Percentiles rank a stretch among this genome's conserved stretches.
Evolutionary conservation across 176 grass and related monocot genomes (phyloP).

Genomic region (Eleusine coracana): DNA sequence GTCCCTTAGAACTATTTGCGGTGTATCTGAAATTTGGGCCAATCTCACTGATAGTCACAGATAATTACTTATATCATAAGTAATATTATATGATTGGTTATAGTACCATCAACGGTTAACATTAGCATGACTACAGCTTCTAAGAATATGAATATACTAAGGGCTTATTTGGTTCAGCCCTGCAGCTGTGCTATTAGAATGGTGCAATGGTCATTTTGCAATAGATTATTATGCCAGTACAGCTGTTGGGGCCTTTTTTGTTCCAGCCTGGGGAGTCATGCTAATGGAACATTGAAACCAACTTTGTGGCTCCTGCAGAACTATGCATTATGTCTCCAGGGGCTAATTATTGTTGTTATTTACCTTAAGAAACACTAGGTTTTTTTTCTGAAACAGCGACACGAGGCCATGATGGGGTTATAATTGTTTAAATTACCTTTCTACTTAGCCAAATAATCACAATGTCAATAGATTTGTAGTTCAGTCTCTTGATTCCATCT

Average conservation of each 20-base stretch:
- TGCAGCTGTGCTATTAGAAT: too few relatives aligned
- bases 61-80: background rate
- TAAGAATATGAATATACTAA: background rate
- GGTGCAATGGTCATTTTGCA: too few relatives aligned
- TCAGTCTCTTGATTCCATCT: background rate
- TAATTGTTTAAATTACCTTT: background rate
- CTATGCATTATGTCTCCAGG: background rate
- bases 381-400: background rate
- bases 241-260: too few relatives aligned
- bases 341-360: background rate
- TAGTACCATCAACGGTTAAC: background rate
- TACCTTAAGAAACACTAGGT: background rate
- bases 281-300: background rate
- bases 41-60: background rate
- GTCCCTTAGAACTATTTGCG: background rate
- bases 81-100: background rate
- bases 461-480: conserved; percentile 26
- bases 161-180: too few relatives aligned
- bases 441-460: background rate
- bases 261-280: too few relatives aligned
- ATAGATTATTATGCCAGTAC: too few relatives aligned
- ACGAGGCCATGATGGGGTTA: background rate
- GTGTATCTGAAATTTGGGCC: background rate
- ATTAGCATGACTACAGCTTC: background rate
- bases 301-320: background rate